A percentile compares a stretch with the other conserved stretches of the same genome.
These are phyloP conservation scores for Marasmius oreades DNA, from an alignment of 1,284 basidiomycete genomes.

Conservation along the genomic window DNA sequence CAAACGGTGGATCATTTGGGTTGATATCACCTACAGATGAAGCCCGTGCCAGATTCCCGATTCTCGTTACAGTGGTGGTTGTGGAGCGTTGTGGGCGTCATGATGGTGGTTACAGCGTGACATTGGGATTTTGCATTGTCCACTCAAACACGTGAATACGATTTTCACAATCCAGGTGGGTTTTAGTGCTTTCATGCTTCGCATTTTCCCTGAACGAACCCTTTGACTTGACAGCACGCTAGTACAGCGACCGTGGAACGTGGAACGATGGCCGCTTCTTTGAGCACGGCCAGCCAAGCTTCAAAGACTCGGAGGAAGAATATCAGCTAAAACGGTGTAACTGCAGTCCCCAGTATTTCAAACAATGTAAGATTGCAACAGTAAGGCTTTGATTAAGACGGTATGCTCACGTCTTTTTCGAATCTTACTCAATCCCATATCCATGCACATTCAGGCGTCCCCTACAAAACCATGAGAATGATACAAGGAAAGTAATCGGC, in stretches of 20 bases:
- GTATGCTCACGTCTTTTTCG: constrained; percentile 36
- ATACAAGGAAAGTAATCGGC: constrained; percentile 95
- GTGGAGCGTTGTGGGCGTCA: no score
- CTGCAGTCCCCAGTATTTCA: constrained; percentile 86
- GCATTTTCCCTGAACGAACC: no score
- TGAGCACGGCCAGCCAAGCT: constrained; percentile 67
- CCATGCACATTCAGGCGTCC: constrained; percentile 95
- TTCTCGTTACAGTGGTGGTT: no score
- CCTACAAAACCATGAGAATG: constrained; percentile 99
- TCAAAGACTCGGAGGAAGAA: constrained; percentile 3
- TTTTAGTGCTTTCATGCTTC: no score
- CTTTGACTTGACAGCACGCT: no score
- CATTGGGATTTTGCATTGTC: no score
- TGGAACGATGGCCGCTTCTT: constrained; percentile 23
- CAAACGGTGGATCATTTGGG: constrained; percentile 9
- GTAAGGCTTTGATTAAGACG: constrained; percentile 98
- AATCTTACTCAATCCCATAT: constrained; percentile 31
- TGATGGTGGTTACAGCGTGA: no score
- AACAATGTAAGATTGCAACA: constrained; percentile 91
- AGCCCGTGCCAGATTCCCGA: not conserved
- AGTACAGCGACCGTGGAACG: no score
- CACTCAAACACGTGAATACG: no score
- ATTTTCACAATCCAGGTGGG: no score
- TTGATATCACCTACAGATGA: constrained; percentile 13
- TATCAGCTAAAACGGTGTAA: constrained; percentile 7